Evolutionary conservation across 257 asterid genomes (phyloP).

Genomic region (Plantago elongata): DNA sequence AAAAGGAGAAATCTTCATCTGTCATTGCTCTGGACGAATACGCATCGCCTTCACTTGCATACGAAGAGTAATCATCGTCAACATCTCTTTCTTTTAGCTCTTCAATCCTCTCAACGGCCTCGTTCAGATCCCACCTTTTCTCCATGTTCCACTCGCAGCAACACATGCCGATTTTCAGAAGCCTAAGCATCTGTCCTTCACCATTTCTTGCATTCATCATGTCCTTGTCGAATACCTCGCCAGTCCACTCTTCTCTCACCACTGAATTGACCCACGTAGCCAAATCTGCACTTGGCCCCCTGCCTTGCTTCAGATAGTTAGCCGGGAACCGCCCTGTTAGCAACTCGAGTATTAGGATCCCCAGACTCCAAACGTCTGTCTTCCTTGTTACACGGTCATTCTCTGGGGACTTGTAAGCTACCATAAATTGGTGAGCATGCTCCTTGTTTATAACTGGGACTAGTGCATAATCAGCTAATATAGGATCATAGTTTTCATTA

Average conservation of each 20-base stretch:
- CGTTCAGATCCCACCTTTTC: constrained; percentile 44
- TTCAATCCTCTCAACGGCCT: constrained; percentile 41
- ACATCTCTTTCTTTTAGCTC: constrained; percentile 43
- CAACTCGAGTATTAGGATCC: constrained; percentile 52
- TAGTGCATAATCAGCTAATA: constrained; percentile 47
- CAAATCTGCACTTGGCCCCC: constrained; percentile 46
- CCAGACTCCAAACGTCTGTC: constrained; percentile 65
- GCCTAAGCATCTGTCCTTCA: constrained; percentile 52
- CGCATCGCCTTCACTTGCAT: constrained; percentile 38
- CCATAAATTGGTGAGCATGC: constrained; percentile 55
- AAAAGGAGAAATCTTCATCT: constrained; percentile 41
- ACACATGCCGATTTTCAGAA: constrained; percentile 56
- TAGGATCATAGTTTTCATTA: constrained; percentile 26
- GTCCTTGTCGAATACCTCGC: constrained; percentile 56
- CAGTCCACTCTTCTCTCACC: constrained; percentile 58
- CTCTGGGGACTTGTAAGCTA: constrained; percentile 60
- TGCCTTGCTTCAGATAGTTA: constrained; percentile 49
- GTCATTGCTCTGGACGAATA: constrained; percentile 35
- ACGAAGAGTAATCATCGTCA: constrained; percentile 35
- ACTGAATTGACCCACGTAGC: constrained; percentile 60
- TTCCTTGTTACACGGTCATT: constrained; percentile 30
- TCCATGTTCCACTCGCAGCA: constrained; percentile 53
- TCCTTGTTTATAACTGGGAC: constrained; percentile 46
- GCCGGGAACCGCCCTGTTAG: constrained; percentile 53
- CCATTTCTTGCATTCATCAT: constrained; percentile 28